Evolutionary conservation across 805 yeast genomes (phyloP).

Genomic region (Hanseniaspora osmophila): DNA sequence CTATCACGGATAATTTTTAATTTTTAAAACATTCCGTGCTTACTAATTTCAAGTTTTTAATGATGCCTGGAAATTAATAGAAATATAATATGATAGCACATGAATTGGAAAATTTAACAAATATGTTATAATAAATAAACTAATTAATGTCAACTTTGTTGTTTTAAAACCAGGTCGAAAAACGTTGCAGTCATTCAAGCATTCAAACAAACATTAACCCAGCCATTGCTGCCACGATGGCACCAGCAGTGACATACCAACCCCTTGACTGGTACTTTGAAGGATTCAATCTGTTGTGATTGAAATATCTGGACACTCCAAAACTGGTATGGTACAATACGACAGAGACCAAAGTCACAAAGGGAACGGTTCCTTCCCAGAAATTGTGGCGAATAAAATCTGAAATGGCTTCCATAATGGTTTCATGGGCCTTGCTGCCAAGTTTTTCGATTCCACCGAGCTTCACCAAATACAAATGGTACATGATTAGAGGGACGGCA

Average conservation of each 20-base stretch:
- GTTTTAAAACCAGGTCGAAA: too few relatives aligned
- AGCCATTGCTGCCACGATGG: background rate
- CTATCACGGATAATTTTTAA: conserved; percentile 7
- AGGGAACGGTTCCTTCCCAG: background rate
- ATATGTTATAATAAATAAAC: too few relatives aligned
- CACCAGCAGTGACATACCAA: background rate
- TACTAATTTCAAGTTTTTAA: too few relatives aligned
- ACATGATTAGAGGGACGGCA: background rate
- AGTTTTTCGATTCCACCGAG: background rate
- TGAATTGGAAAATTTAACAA: conserved; percentile 1
- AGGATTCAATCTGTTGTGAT: background rate
- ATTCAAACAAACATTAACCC: background rate
- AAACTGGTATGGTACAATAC: background rate
- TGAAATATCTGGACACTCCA: background rate
- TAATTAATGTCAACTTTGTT: too few relatives aligned
- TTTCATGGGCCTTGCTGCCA: background rate
- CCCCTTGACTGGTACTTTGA: background rate
- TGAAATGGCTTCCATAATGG: background rate
- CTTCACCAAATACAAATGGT: background rate
- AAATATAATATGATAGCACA: too few relatives aligned
- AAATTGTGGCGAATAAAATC: background rate
- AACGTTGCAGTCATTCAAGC: background rate
- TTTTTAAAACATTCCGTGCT: too few relatives aligned
- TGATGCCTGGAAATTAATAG: too few relatives aligned
- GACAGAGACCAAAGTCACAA: background rate